A percentile compares a stretch with the other conserved stretches of the same genome.
Evolutionary conservation across 192 early-diverging fungal species (phyloP).

Genomic region (Phlyctochytrium bullatum): DNA sequence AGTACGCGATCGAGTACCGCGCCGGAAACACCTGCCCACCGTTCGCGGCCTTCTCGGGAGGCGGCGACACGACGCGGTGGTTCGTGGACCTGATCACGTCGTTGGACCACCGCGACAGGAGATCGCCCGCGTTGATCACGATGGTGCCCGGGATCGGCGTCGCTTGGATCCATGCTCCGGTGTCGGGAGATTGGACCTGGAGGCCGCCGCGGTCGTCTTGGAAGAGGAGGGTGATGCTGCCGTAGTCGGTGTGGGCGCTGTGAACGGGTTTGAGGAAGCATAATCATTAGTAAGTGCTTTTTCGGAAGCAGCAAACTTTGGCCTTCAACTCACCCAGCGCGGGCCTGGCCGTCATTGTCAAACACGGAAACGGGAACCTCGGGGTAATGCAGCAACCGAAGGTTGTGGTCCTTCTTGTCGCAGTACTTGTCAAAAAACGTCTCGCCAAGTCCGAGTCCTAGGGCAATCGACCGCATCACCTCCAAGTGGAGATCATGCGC

Average conservation of each 20-base stretch:
- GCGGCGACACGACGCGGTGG: conserved; percentile 50
- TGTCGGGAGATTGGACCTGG: conserved; percentile 40
- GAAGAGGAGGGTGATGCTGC: conserved; percentile 50
- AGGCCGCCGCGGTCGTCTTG: conserved; percentile 48
- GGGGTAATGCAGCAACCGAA: conserved; percentile 25
- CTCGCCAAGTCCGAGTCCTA: conserved; percentile 47
- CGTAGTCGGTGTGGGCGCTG: conserved; percentile 53
- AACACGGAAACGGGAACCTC: not conserved
- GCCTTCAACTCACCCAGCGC: not conserved
- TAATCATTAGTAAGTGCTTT: too few relatives aligned
- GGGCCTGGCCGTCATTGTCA: not conserved
- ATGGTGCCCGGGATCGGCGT: conserved; percentile 48
- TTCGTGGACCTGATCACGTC: conserved; percentile 43
- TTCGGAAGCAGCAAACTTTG: too few relatives aligned
- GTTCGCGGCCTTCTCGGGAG: conserved; percentile 4
- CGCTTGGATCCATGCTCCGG: conserved; percentile 52
- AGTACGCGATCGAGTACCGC: conserved; percentile 22
- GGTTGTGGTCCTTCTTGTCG: conserved; percentile 18
- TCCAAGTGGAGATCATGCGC: conserved; percentile 37
- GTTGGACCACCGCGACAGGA: conserved; percentile 56
- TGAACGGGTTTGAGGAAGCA: too few relatives aligned
- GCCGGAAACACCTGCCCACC: conserved; percentile 7
- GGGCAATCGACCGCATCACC: conserved; percentile 48
- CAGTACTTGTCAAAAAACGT: conserved; percentile 27
- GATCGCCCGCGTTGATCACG: conserved; percentile 59